Conservation (phyloP, 805 yeast species). For the Candida ficus region DNA sequence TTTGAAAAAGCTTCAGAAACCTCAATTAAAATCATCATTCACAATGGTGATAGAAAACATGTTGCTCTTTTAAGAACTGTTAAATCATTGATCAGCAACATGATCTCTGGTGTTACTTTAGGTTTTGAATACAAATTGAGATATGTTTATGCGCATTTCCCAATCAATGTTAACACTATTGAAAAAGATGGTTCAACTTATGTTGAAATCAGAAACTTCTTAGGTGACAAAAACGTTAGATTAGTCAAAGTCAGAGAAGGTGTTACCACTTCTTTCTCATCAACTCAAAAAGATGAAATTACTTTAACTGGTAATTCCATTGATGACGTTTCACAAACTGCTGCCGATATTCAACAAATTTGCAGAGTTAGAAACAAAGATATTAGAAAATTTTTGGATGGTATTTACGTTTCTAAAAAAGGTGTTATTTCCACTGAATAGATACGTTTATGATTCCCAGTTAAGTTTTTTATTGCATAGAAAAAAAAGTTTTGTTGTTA, state of each 20-base stretch:
- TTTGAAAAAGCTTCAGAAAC: constrained; percentile 71
- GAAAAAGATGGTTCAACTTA: constrained; percentile 66
- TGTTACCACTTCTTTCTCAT: constrained; percentile 76
- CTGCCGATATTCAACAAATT: constrained; percentile 97
- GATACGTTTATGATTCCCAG: no score
- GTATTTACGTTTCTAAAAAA: constrained; percentile 97
- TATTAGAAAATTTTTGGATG: constrained; percentile 99
- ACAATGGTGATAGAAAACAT: constrained; percentile 99
- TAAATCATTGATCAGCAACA: constrained; percentile 88
- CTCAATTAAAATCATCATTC: constrained; percentile 83
- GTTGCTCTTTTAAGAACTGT: constrained; percentile 99
- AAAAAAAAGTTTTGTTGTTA: constrained; percentile 2
- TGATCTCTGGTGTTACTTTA: constrained; percentile 97
- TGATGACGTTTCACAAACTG: constrained; percentile 96
- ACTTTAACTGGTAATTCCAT: constrained; percentile 90
- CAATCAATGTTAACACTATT: constrained; percentile 93
- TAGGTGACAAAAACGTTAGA: constrained; percentile 99
- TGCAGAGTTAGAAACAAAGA: constrained; percentile 99
- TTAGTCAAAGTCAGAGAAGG: constrained; percentile 81
- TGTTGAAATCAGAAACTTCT: constrained; percentile 98
- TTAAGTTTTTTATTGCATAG: no score
- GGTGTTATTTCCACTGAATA: constrained; percentile 68
- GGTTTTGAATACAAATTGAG: constrained; percentile 99
- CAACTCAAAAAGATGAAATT: constrained; percentile 91
- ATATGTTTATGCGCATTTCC: constrained; percentile 99